Evolutionary conservation across 495 filamentous ascomycete species (phyloP).

Genomic region (Halenospora varia): DNA sequence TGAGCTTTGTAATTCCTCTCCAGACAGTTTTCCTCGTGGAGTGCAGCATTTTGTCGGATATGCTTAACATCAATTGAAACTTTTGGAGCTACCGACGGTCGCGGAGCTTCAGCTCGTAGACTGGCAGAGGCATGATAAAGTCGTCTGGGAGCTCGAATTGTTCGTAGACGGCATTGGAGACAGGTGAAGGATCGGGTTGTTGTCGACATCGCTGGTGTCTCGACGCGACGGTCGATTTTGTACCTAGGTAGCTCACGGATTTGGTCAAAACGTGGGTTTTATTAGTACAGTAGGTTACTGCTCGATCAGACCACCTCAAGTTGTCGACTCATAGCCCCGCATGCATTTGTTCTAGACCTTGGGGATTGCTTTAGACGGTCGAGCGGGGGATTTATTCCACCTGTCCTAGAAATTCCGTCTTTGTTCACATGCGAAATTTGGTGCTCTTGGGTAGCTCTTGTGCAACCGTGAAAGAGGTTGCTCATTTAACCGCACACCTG

Average conservation of each 20-base stretch:
- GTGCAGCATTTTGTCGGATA: slow-evolving; percentile 75
- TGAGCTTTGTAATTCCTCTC: slow-evolving; percentile 78
- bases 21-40: slow-evolving; percentile 77
- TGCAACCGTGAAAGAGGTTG: background rate
- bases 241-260: background rate
- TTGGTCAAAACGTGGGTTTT: too few species aligned
- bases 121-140: slow-evolving; percentile 12
- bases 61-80: slow-evolving; percentile 76
- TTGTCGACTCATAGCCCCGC: background rate
- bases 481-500: background rate
- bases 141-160: slow-evolving; percentile 11
- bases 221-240: background rate
- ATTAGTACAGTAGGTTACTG: background rate
- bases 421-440: background rate
- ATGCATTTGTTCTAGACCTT: background rate
- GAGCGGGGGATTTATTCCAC: background rate
- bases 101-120: slow-evolving; percentile 20
- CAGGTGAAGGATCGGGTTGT: slow-evolving; percentile 26
- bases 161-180: slow-evolving; percentile 27
- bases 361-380: background rate
- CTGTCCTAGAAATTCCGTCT: background rate
- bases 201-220: slow-evolving; percentile 23
- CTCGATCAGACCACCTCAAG: background rate
- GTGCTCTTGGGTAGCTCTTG: background rate
- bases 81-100: slow-evolving; percentile 76